These are phyloP conservation scores for Neostapfia colusana DNA, from an alignment of 176 grass and related monocot genomes.

Conservation along the genomic window DNA sequence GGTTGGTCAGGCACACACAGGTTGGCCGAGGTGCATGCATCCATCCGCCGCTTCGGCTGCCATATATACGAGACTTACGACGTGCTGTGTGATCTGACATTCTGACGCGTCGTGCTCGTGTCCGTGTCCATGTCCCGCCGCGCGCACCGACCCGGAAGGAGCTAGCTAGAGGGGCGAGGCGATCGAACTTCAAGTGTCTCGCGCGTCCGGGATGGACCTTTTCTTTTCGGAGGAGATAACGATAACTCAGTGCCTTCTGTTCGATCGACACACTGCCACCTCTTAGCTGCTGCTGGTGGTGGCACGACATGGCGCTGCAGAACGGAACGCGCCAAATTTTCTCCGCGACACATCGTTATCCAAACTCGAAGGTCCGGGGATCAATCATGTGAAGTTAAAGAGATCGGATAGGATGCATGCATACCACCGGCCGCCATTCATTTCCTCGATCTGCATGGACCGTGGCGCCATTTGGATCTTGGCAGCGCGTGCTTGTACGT, in stretches of 20 bases:
- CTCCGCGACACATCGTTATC: not conserved
- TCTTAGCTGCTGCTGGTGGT: not conserved
- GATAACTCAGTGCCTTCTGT: not conserved
- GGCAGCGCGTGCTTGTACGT: constrained; percentile 27
- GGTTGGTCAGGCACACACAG: not conserved
- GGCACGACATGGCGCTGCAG: not conserved
- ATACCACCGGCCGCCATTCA: not conserved
- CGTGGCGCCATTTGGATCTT: constrained; percentile 35
- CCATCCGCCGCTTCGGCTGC: not conserved
- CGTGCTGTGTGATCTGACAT: not conserved
- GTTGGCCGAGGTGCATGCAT: not conserved
- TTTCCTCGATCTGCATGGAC: not conserved
- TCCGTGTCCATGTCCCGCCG: not conserved
- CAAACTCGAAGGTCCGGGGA: not conserved
- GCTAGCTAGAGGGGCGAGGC: too few relatives aligned
- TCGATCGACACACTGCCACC: not conserved
- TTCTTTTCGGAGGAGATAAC: not conserved
- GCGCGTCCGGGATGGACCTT: too few relatives aligned
- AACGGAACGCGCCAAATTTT: not conserved
- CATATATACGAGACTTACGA: not conserved
- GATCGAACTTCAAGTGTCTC: too few relatives aligned
- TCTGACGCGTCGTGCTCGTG: constrained; percentile 18
- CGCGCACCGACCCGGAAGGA: not conserved
- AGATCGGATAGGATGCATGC: not conserved
- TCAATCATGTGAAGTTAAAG: not conserved